Conservation (phyloP, 129 eudicot genomes). For the Ambrosia trifida region DNA sequence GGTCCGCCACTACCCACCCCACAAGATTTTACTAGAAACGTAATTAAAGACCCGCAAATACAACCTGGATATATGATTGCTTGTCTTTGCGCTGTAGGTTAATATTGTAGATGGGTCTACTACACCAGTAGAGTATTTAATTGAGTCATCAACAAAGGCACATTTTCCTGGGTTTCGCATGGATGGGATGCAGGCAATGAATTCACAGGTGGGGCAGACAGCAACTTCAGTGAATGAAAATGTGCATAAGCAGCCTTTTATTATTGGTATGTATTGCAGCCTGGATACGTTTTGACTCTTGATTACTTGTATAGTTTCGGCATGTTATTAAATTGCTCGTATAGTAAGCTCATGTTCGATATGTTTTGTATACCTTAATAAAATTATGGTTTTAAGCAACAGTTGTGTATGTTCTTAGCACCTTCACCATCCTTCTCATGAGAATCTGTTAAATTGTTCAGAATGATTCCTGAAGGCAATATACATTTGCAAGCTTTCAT, state of each 20-base stretch:
- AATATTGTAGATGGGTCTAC: conserved; percentile 65
- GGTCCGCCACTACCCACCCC: too few relatives aligned
- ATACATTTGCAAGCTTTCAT: neutral
- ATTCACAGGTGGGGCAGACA: conserved; percentile 56
- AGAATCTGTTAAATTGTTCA: neutral
- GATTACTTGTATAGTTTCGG: neutral
- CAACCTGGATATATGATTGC: conserved; percentile 18
- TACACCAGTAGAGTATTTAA: conserved; percentile 70
- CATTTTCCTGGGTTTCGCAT: conserved; percentile 97
- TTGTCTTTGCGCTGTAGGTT: conserved; percentile 24
- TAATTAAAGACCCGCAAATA: too few relatives aligned
- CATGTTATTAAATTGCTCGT: conserved; percentile 8
- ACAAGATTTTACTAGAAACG: too few relatives aligned
- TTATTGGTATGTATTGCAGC: conserved; percentile 66
- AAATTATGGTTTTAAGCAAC: neutral
- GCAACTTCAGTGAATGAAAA: conserved; percentile 59
- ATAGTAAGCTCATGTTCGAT: neutral
- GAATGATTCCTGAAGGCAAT: neutral
- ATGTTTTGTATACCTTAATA: neutral
- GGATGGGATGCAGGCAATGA: conserved; percentile 52
- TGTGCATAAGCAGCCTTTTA: conserved; percentile 84
- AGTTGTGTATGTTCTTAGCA: neutral
- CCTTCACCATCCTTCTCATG: conserved; percentile 2
- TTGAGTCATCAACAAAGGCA: conserved; percentile 86
- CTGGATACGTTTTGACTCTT: conserved; percentile 15